Percentiles rank a stretch among this genome's conserved stretches.
Evolutionary conservation across 208 protist genomes (phyloP).

Genomic region (Herpetomonas tarakana): DNA sequence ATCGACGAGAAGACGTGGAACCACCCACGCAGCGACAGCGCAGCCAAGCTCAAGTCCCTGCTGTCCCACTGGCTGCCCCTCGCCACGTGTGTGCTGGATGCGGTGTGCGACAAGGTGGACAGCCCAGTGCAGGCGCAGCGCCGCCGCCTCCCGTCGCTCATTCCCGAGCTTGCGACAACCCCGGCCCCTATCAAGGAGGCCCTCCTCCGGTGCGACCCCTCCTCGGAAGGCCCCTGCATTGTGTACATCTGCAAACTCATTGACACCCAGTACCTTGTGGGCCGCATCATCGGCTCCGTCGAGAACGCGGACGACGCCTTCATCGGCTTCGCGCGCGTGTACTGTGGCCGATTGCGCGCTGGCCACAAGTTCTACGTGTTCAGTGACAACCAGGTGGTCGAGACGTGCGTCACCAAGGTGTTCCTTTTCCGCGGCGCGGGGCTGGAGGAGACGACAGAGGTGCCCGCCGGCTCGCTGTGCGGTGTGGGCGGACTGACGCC

Average conservation of each 20-base stretch:
- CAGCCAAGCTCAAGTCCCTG: conserved; percentile 79
- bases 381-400: conserved; percentile 52
- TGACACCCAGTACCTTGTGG: conserved; percentile 84
- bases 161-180: conserved; percentile 55
- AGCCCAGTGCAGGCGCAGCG: conserved; percentile 86
- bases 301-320: conserved; percentile 80
- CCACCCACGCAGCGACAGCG: conserved; percentile 56
- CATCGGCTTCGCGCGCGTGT: conserved; percentile 96
- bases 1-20: conserved; percentile 73
- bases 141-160: conserved; percentile 56
- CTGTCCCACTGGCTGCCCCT: conserved; percentile 95
- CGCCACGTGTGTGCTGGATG: conserved; percentile 84
- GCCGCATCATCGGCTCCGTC: conserved; percentile 35
- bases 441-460: conserved; percentile 82
- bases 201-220: conserved; percentile 52
- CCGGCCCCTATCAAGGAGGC: conserved; percentile 32
- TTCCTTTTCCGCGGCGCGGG: conserved; percentile 95
- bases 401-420: conserved; percentile 58
- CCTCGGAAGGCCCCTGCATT: conserved; percentile 66
- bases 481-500: conserved; percentile 94
- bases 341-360: conserved; percentile 92
- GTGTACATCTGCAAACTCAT: conserved; percentile 87
- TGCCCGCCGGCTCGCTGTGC: conserved; percentile 84
- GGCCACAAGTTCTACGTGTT: conserved; percentile 88
- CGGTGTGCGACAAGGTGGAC: conserved; percentile 83